These are phyloP conservation scores for Penicillium sclerotigenum DNA, from an alignment of 2,329 filamentous ascomycete genomes.

Conservation along the genomic window DNA sequence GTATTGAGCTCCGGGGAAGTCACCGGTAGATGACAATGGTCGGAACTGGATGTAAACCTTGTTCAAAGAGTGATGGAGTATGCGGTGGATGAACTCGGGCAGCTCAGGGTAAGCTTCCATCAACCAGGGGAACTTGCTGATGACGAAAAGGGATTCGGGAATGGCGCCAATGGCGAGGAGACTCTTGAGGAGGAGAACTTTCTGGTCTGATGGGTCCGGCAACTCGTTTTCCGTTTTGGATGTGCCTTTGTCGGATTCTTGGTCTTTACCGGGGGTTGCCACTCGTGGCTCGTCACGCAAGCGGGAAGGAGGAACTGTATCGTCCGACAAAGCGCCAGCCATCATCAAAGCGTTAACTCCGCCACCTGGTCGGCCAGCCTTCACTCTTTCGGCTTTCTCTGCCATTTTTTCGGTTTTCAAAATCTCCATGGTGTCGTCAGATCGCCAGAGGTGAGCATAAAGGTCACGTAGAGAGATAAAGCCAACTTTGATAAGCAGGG, in stretches of 20 bases:
- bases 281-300: slow-evolving; percentile 55
- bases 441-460: slow-evolving; percentile 86
- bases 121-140: slow-evolving; percentile 90
- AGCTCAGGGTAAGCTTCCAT: slow-evolving; percentile 80
- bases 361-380: slow-evolving; percentile 65
- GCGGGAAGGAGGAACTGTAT: slow-evolving; percentile 56
- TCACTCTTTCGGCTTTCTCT: slow-evolving; percentile 76
- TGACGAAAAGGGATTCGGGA: slow-evolving; percentile 86
- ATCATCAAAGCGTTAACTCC: slow-evolving; percentile 78
- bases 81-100: slow-evolving; percentile 75
- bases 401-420: slow-evolving; percentile 68
- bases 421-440: slow-evolving; percentile 76
- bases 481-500: slow-evolving; percentile 91
- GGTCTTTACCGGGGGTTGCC: slow-evolving; percentile 54
- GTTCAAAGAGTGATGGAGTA: slow-evolving; percentile 75
- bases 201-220: slow-evolving; percentile 80
- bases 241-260: slow-evolving; percentile 44
- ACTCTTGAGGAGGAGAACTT: slow-evolving; percentile 77
- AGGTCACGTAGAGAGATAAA: slow-evolving; percentile 91
- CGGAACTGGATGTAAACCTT: slow-evolving; percentile 63
- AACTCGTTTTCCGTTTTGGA: slow-evolving; percentile 47
- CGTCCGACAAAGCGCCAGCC: slow-evolving; percentile 83
- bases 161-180: slow-evolving; percentile 87
- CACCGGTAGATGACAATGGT: slow-evolving; percentile 44
- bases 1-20: slow-evolving; percentile 50